Base-by-base conservation (phyloP, 2,329 filamentous ascomycete species). In the Penicillium sp. region DNA sequence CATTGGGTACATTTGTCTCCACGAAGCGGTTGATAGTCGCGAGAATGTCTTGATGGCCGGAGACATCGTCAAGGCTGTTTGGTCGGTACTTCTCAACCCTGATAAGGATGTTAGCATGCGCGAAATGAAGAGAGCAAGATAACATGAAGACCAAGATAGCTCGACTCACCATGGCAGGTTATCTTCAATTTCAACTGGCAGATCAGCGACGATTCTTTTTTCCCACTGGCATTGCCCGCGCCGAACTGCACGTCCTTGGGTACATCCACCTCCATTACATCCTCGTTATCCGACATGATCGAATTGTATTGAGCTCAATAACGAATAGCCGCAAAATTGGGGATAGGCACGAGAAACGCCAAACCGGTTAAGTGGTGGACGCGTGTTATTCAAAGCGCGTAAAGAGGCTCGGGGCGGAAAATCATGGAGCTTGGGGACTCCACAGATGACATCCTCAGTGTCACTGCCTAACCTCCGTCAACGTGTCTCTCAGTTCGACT, bases 31-130 rank as follows among this genome's bases (percentile, higher is more conserved):
- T 96, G 75, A 99, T 95, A 2, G 93, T 99, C 4, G 91, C 85
- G 56, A 99, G 83, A 65, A 99, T 97, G 72, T 99, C 93, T 67
- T 96, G 88, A 71, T 99, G 93, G 16, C 93, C 93, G 3, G 90
- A 95, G 50, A 99, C 93, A 71, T 99, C 93, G 60, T 86, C 83
- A 38, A 99, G 82, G 1, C 88, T 89, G 54, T 85, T 84, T 14
- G 93, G 93, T 45, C 93, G 83, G 73, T 97, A 99, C 66, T 99
- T 99, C 68, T 99, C 93, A 8, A 99, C 90, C 91, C 88, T 90
- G 52, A 1, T 10, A 38, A 39, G 51, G 46, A 7, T 3, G 56
- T 61, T 42, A 59, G 43, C 3, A 7, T 7, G 22, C 22, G 22
- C 22, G 22, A 25, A 25, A 25, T 6, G 5, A 2, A 25, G 22